These are phyloP conservation scores for Yamadazyma spencermartinsiae DNA, from an alignment of 1,139 yeast genomes.

Conservation along the genomic window DNA sequence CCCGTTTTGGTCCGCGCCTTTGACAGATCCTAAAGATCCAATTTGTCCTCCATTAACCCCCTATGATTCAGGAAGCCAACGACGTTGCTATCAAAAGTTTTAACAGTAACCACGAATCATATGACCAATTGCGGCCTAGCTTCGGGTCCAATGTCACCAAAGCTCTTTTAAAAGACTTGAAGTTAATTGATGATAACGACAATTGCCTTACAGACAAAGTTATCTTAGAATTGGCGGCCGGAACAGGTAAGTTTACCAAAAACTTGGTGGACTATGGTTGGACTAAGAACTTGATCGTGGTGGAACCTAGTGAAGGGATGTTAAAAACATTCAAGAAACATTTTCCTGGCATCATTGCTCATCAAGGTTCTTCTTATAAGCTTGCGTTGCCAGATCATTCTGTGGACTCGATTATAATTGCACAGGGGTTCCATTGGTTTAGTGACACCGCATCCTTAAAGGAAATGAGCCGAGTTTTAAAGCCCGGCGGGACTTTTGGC, in stretches of 20 bases:
- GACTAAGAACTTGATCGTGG: slow-evolving; percentile 39
- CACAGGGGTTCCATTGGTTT: slow-evolving; percentile 75
- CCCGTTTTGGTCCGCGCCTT: background rate
- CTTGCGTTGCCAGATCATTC: slow-evolving; percentile 49
- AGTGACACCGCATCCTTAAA: slow-evolving; percentile 48
- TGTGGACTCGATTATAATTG: slow-evolving; percentile 55
- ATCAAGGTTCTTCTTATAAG: slow-evolving; percentile 47
- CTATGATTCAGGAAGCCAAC: slow-evolving; percentile 24
- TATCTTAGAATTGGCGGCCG: slow-evolving; percentile 60
- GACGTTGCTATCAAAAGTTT: slow-evolving; percentile 46
- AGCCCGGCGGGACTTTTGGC: slow-evolving; percentile 49
- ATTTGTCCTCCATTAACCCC: no score
- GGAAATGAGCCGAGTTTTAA: slow-evolving; percentile 55
- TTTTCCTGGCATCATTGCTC: slow-evolving; percentile 45
- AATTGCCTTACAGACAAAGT: slow-evolving; percentile 23
- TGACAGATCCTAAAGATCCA: background rate
- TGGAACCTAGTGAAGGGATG: slow-evolving; percentile 67
- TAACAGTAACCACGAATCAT: slow-evolving; percentile 52
- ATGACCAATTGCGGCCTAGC: slow-evolving; percentile 59
- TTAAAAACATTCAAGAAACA: slow-evolving; percentile 44
- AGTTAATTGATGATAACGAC: slow-evolving; percentile 21
- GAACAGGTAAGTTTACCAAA: slow-evolving; percentile 66
- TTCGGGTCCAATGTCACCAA: slow-evolving; percentile 50
- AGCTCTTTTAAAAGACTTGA: slow-evolving; percentile 41
- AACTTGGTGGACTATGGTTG: slow-evolving; percentile 46